A percentile compares a stretch with the other conserved stretches of the same genome.
Conservation (phyloP, 495 filamentous ascomycete genomes). For the Ascobolus immersus region DNA sequence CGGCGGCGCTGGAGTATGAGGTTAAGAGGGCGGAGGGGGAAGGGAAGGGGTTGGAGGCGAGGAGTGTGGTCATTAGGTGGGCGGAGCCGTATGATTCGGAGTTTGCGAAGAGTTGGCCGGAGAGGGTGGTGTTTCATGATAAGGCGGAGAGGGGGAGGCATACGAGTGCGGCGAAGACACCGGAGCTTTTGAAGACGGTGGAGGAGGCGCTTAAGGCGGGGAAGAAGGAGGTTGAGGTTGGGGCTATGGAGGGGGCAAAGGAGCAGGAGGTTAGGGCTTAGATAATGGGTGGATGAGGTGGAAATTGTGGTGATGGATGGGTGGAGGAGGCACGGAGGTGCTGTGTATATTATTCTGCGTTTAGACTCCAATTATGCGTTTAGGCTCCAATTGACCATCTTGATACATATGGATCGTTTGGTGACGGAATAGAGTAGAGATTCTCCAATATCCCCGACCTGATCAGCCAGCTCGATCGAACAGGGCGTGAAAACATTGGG, state of each 20-base stretch:
- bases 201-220: background rate
- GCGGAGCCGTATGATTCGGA: conserved; percentile 35
- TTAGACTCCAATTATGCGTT: no score
- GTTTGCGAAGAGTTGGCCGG: conserved; percentile 42
- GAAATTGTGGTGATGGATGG: background rate
- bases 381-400: no score
- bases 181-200: background rate
- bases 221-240: background rate
- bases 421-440: no score
- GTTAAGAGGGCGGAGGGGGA: conserved; percentile 13
- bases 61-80: conserved; percentile 40
- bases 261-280: background rate
- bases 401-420: no score
- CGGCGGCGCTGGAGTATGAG: conserved; percentile 40
- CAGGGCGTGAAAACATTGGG: no score
- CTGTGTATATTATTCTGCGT: no score
- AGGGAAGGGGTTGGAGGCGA: conserved; percentile 13
- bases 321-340: background rate
- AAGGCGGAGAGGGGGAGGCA: conserved; percentile 9
- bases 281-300: background rate
- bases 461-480: no score
- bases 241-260: background rate
- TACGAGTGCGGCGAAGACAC: conserved; percentile 1
- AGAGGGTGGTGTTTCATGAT: conserved; percentile 35
- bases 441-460: no score